Conservation (phyloP, 1,139 yeast genomes). For the Eremothecium gossypii region DNA sequence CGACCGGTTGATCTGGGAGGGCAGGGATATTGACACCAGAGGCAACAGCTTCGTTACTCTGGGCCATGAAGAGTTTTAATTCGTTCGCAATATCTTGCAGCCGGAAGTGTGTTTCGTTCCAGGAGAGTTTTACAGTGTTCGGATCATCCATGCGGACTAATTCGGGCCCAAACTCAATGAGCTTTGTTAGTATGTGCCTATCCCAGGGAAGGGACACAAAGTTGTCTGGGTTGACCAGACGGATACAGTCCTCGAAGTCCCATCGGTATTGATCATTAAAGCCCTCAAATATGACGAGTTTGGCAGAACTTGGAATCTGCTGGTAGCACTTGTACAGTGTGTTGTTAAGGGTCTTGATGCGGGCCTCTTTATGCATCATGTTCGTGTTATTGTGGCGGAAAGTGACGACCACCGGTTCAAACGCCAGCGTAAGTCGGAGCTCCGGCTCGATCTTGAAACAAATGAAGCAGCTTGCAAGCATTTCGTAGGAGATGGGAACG, state of each 20-base stretch:
- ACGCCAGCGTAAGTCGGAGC: conserved; percentile 7
- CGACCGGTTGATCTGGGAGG: background rate
- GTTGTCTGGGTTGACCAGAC: conserved; percentile 8
- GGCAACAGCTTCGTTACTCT: background rate
- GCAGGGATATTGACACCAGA: background rate
- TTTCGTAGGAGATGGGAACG: conserved; percentile 12
- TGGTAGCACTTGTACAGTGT: background rate
- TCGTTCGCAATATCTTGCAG: background rate
- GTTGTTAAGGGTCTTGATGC: conserved; percentile 4
- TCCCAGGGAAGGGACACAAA: conserved; percentile 20
- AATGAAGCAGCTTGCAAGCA: conserved; percentile 16
- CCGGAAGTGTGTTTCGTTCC: background rate
- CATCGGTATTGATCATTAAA: conserved; percentile 17
- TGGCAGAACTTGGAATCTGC: conserved; percentile 1
- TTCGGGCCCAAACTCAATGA: conserved; percentile 2
- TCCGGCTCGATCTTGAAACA: conserved; percentile 15
- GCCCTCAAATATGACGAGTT: conserved; percentile 18
- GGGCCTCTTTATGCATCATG: conserved; percentile 5
- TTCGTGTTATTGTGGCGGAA: conserved; percentile 7
- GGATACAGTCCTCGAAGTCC: conserved; percentile 11
- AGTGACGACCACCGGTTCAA: conserved; percentile 13
- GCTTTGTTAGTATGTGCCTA: conserved; percentile 7
- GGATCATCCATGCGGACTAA: conserved; percentile 2
- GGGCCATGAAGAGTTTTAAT: conserved; percentile 1
- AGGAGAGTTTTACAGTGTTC: background rate